phyloP scores from a whole-genome alignment of 805 yeast genomes.

The Komagataella phaffii region DNA sequence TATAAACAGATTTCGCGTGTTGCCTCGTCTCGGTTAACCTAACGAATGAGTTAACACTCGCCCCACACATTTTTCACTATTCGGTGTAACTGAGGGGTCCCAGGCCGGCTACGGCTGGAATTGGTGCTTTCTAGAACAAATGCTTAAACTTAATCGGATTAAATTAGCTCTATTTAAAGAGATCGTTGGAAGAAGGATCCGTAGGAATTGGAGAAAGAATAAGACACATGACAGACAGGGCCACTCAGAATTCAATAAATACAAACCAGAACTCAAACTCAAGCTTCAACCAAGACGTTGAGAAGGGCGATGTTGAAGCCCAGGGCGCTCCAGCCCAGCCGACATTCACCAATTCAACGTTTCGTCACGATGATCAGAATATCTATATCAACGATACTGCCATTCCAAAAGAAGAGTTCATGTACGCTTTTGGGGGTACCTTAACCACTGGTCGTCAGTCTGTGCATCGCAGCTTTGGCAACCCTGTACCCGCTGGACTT shows the following conservation, averaged over 20 bases:
- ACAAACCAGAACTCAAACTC: background rate
- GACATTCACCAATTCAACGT: slow-evolving; percentile 4
- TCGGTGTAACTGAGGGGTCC: background rate
- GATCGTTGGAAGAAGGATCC: background rate
- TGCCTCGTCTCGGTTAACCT: background rate
- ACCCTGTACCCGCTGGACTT: slow-evolving; percentile 43
- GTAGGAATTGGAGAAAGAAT: too few relatives aligned
- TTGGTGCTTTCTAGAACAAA: background rate
- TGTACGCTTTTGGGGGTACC: slow-evolving; percentile 52
- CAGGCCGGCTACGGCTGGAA: background rate
- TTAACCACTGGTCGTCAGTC: slow-evolving; percentile 25
- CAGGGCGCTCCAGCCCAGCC: background rate
- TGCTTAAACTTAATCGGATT: background rate
- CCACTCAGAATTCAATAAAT: background rate
- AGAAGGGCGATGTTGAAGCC: background rate
- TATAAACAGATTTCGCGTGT: background rate
- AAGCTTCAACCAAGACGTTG: background rate
- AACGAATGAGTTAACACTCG: background rate
- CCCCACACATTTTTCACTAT: background rate
- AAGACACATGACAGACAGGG: background rate
- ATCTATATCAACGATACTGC: slow-evolving; percentile 26
- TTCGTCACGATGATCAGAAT: slow-evolving; percentile 27
- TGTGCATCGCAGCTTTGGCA: slow-evolving; percentile 20
- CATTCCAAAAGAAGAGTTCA: slow-evolving; percentile 40
- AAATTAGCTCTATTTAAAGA: background rate